A percentile compares a stretch with the other conserved stretches of the same genome.
Evolutionary conservation across 169 alveolate genomes (phyloP).

Genomic region (Condylostoma magnum): DNA sequence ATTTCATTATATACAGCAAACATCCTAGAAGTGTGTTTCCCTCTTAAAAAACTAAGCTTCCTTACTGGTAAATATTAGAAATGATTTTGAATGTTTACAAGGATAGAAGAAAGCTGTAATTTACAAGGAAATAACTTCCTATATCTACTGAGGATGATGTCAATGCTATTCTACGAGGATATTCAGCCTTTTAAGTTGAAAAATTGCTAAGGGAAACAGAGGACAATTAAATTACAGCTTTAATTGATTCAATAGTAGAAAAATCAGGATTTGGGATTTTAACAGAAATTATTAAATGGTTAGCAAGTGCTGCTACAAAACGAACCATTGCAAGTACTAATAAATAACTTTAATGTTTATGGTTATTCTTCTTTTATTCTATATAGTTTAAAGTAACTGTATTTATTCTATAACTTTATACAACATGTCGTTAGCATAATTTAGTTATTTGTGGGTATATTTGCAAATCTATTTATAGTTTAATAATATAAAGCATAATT

Average conservation of each 20-base stretch:
- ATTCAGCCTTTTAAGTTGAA: conserved; percentile 17
- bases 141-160: not conserved
- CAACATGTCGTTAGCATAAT: no score
- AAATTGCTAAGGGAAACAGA: not conserved
- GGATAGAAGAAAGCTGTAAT: not conserved
- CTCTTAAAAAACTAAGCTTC: not conserved
- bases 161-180: not conserved
- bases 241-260: not conserved
- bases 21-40: not conserved
- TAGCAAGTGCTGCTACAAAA: conserved; percentile 8
- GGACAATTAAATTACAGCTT: not conserved
- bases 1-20: not conserved
- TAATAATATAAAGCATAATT: no score
- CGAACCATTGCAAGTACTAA: no score
- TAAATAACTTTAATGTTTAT: no score
- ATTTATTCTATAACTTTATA: no score
- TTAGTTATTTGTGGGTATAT: no score
- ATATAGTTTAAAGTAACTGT: no score
- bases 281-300: conserved; percentile 25
- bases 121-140: not conserved
- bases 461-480: no score
- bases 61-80: not conserved
- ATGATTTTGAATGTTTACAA: not conserved
- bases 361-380: no score
- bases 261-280: conserved; percentile 9